Evolutionary conservation across 805 yeast species (phyloP).

Genomic region (Ogataea methanolica): DNA sequence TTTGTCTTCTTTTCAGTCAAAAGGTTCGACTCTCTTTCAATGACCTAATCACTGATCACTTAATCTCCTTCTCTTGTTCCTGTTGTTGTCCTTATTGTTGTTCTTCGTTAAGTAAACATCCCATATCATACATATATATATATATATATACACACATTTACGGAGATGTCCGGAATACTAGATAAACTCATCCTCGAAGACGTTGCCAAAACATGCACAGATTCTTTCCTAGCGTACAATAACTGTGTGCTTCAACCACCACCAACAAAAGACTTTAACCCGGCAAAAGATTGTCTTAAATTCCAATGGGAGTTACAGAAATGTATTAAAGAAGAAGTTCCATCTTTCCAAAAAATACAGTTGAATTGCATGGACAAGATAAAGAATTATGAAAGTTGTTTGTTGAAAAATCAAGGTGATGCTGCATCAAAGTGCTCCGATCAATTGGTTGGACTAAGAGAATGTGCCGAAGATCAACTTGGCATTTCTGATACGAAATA

Average conservation of each 20-base stretch:
- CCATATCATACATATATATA: no score
- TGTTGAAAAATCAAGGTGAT: conserved; percentile 41
- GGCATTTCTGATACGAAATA: neutral
- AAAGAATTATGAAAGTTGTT: conserved; percentile 62
- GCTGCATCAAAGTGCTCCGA: conserved; percentile 46
- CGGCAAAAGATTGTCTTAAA: conserved; percentile 40
- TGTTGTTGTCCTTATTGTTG: neutral
- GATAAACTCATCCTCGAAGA: conserved; percentile 78
- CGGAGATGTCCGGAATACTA: conserved; percentile 38
- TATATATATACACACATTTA: conserved; percentile 8
- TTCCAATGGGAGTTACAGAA: conserved; percentile 54
- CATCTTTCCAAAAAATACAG: conserved; percentile 67
- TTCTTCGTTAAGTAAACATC: neutral
- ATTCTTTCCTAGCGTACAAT: conserved; percentile 66
- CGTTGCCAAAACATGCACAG: conserved; percentile 73
- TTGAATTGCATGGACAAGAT: conserved; percentile 53
- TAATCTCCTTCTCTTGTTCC: no score
- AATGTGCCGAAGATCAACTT: conserved; percentile 37
- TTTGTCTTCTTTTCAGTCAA: no score
- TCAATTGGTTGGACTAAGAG: conserved; percentile 51
- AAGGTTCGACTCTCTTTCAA: no score
- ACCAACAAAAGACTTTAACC: conserved; percentile 42
- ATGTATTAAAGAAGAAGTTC: conserved; percentile 64
- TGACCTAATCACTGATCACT: no score
- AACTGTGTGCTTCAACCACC: conserved; percentile 46